A percentile compares a stretch with the other conserved stretches of the same genome.
phyloP scores from a whole-genome alignment of 2,329 filamentous ascomycete species.

The Ophiocordyceps camponoti-floridani region DNA sequence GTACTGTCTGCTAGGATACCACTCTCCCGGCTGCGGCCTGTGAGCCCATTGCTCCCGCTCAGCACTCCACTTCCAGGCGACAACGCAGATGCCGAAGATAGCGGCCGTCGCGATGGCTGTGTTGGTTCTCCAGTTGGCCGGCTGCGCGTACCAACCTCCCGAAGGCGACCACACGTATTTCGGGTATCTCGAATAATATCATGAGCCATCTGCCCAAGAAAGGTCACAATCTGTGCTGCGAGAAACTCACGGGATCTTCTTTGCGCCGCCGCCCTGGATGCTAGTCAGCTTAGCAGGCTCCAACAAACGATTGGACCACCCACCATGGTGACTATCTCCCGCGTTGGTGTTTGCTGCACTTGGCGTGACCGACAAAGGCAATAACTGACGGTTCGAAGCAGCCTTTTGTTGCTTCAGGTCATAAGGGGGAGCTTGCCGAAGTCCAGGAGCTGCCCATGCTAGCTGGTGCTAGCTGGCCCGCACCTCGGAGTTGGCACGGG shows the following conservation, averaged over 20 bases:
- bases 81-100: slow-evolving; percentile 47
- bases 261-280: slow-evolving; percentile 55
- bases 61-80: slow-evolving; percentile 56
- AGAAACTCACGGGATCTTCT: slow-evolving; percentile 29
- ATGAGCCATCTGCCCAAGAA: neutral
- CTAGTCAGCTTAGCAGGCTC: neutral
- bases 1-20: slow-evolving; percentile 74
- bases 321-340: slow-evolving; percentile 34
- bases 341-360: neutral
- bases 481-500: slow-evolving; percentile 1
- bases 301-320: slow-evolving; percentile 5
- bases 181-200: slow-evolving; percentile 48
- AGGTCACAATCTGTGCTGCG: no score
- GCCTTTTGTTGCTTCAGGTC: neutral
- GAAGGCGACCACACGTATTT: slow-evolving; percentile 99
- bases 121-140: slow-evolving; percentile 87
- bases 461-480: neutral
- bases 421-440: no score
- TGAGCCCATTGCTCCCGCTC: slow-evolving; percentile 53
- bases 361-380: neutral
- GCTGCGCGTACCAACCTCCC: slow-evolving; percentile 94
- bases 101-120: slow-evolving; percentile 58
- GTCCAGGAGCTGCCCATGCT: neutral
- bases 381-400: neutral
- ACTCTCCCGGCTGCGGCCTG: slow-evolving; percentile 60